Percentiles rank a stretch among this genome's conserved stretches.
These are phyloP conservation scores for Aspergillus olivimuriae DNA, from an alignment of 495 filamentous ascomycete genomes.

Conservation along the genomic window DNA sequence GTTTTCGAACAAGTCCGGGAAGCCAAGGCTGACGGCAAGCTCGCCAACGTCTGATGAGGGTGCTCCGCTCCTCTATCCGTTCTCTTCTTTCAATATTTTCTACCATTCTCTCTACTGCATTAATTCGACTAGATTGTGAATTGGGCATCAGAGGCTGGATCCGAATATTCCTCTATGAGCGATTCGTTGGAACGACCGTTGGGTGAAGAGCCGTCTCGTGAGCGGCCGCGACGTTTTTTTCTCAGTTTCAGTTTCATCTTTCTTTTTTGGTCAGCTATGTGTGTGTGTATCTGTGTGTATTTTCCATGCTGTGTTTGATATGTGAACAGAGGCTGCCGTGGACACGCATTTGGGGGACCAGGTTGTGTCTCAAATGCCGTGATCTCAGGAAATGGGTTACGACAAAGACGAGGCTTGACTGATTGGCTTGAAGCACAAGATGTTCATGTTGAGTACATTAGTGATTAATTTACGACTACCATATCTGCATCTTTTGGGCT, in stretches of 20 bases:
- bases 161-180: constrained; percentile 21
- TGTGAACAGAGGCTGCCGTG: neutral
- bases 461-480: constrained; percentile 10
- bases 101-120: constrained; percentile 23
- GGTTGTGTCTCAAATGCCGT: constrained; percentile 15
- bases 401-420: constrained; percentile 10
- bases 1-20: constrained; percentile 94
- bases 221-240: too few relatives aligned
- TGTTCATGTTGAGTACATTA: constrained; percentile 15
- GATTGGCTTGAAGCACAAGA: constrained; percentile 10
- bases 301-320: constrained; percentile 6
- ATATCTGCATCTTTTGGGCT: too few relatives aligned
- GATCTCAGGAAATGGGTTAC: constrained; percentile 12
- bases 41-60: constrained; percentile 33
- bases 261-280: constrained; percentile 11
- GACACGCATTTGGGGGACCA: constrained; percentile 11
- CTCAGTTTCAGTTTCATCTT: constrained; percentile 4
- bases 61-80: constrained; percentile 6
- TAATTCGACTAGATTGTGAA: constrained; percentile 25
- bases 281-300: constrained; percentile 12
- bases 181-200: constrained; percentile 12
- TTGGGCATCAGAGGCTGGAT: constrained; percentile 25
- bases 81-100: constrained; percentile 13
- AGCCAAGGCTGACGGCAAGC: constrained; percentile 63
- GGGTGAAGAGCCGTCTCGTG: constrained; percentile 10